Conservation (phyloP, 208 protist genomes). For the Leishmania amazonensis region DNA sequence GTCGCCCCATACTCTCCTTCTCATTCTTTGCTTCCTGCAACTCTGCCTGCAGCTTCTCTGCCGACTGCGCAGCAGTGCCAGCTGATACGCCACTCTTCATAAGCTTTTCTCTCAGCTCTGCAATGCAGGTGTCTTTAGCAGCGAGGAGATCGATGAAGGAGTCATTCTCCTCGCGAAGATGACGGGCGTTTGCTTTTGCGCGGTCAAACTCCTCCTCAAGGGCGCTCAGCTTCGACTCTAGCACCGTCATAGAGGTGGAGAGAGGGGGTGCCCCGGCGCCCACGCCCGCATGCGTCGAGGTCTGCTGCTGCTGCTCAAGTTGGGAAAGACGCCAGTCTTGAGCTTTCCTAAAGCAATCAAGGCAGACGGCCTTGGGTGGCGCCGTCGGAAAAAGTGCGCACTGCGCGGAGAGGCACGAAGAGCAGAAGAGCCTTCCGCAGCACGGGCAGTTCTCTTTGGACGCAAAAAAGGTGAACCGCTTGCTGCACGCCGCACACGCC, state of each 20-base stretch:
- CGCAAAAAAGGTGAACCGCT: constrained; percentile 53
- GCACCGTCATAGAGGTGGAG: background rate
- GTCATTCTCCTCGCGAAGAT: constrained; percentile 47
- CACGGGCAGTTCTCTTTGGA: constrained; percentile 64
- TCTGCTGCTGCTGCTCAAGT: constrained; percentile 1
- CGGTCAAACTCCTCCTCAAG: constrained; percentile 27
- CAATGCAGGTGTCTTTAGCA: constrained; percentile 27
- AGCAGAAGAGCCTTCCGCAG: constrained; percentile 67
- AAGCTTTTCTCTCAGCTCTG: constrained; percentile 11
- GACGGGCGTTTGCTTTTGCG: constrained; percentile 20
- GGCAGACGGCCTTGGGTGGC: constrained; percentile 41
- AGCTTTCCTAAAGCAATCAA: constrained; percentile 63
- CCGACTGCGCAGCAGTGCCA: background rate
- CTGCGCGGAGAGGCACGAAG: constrained; percentile 58
- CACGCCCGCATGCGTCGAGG: background rate
- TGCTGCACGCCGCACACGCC: constrained; percentile 55
- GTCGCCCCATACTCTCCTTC: background rate
- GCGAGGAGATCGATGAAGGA: constrained; percentile 10
- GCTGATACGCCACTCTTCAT: background rate
- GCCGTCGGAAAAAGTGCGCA: constrained; percentile 35
- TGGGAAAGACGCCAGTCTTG: constrained; percentile 34
- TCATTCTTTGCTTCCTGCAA: background rate
- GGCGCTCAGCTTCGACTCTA: constrained; percentile 1
- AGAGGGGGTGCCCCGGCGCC: background rate
- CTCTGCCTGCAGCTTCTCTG: background rate